These are phyloP conservation scores for Podospora pseudoanserina DNA, from an alignment of 495 filamentous ascomycete species.

Conservation along the genomic window DNA sequence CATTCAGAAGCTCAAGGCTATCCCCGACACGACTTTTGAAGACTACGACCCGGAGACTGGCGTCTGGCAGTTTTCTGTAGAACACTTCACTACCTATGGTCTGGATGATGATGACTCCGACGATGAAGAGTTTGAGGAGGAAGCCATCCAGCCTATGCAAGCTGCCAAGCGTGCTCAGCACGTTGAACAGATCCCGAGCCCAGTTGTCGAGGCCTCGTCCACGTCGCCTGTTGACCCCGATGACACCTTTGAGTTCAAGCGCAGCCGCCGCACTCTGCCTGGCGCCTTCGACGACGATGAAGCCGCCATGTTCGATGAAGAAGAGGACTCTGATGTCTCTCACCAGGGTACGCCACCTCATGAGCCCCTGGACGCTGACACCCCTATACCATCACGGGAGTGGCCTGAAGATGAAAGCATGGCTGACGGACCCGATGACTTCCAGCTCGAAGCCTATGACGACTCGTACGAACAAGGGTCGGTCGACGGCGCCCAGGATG, in stretches of 20 bases:
- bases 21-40: constrained; percentile 74
- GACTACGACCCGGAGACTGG: constrained; percentile 73
- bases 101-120: constrained; percentile 82
- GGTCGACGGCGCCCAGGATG: constrained; percentile 44
- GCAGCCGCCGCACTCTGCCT: constrained; percentile 63
- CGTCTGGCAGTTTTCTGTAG: constrained; percentile 84
- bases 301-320: constrained; percentile 47
- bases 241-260: constrained; percentile 77
- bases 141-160: constrained; percentile 36
- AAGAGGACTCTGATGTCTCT: constrained; percentile 33
- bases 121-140: constrained; percentile 67
- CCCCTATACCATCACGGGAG: constrained; percentile 60
- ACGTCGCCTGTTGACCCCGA: constrained; percentile 53
- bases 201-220: constrained; percentile 20
- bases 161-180: constrained; percentile 23
- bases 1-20: constrained; percentile 67
- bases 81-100: constrained; percentile 95
- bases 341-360: constrained; percentile 86
- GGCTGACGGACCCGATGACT: constrained; percentile 62
- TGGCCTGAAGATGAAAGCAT: constrained; percentile 56
- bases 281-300: constrained; percentile 65
- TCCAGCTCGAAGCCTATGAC: constrained; percentile 33
- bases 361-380: constrained; percentile 75
- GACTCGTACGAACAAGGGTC: constrained; percentile 29
- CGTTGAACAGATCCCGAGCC: constrained; percentile 14